Base-by-base conservation (phyloP, 371 early-diverging fungal genomes). In the Lichtheimia hyalospora region DNA sequence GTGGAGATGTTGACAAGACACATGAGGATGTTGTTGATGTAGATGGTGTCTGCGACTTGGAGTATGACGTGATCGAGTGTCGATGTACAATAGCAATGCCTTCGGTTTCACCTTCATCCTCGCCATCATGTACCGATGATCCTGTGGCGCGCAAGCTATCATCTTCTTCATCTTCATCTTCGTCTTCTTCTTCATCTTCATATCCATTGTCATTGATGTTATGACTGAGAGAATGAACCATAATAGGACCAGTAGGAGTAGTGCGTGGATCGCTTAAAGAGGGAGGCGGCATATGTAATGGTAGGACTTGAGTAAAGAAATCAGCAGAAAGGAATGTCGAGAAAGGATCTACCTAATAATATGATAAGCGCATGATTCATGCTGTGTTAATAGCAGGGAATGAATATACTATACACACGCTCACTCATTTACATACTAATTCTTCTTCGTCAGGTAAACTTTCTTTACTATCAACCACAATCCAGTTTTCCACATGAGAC, bases 401-500 rank as follows among this genome's bases (percentile, higher is more conserved):
- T 46, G 21, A n/a, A n/a, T 5, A 46, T 0, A 46, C n/a, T 18
- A 46, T 14, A 6, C 5, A 21, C 21, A 46, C 46, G 5, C 16
- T 16, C 46, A 5, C 21, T 1, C 10, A 44, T 46, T 46, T 21
- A 46, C 46, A 18, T 73, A 77, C 77, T 63, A 79, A 51, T 58
- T 78, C 79, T 39, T 75, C 75, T 71, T 78, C 79, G 57, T 78
- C 79, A 25, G 79, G 79, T 41, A 78, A 34, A 57, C 70, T 69
- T 61, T 78, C 79, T 66, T 78, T 78, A 63, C 79, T 78, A 52
- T 78, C 79, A 7, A 78, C 71, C 12, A 57, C 68, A 44, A 78
- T 61, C 79, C 79, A 78, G 54, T 78, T 64, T 56, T 78, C 79
- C 25, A 78, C 79, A 64, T 78, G 75, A n/a, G 79, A 78, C 74